A percentile compares a stretch with the other conserved stretches of the same genome.
Conservation (phyloP, 2,329 filamentous ascomycete species). For the Thielaviopsis euricoi region DNA sequence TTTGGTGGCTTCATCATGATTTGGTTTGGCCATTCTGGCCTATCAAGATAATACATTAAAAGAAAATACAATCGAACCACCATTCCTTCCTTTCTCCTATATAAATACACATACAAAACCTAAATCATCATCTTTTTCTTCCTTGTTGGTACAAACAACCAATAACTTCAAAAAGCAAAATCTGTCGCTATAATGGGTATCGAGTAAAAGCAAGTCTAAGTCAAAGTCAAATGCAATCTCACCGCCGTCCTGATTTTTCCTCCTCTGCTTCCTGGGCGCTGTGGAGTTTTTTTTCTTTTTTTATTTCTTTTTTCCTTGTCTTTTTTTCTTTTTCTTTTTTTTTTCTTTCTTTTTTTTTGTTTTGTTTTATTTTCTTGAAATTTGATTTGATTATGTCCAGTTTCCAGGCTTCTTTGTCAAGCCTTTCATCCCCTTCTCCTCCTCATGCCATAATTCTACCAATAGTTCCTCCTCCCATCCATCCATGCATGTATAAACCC, state of each 20-base stretch:
- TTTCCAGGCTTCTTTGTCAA: constrained; percentile 1
- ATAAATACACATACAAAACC: too few relatives aligned
- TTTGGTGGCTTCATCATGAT: too few relatives aligned
- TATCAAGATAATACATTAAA: too few relatives aligned
- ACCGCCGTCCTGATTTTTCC: not conserved
- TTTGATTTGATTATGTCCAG: constrained; percentile 6
- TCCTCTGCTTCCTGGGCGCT: not conserved
- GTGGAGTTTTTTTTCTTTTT: not conserved
- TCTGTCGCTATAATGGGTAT: not conserved
- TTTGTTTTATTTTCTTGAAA: constrained; percentile 6
- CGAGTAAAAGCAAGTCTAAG: not conserved
- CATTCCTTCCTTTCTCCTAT: too few relatives aligned
- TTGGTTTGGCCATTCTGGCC: too few relatives aligned
- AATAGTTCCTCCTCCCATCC: too few relatives aligned
- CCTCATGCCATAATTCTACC: not conserved
- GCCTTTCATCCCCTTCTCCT: not conserved
- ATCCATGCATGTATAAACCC: too few relatives aligned
- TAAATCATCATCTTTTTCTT: too few relatives aligned
- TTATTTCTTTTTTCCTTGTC: constrained; percentile 7
- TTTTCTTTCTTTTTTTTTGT: constrained; percentile 12
- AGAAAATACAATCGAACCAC: too few relatives aligned
- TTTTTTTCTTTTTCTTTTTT: constrained; percentile 9
- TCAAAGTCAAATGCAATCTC: not conserved
- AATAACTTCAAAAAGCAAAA: not conserved
- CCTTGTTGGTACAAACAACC: too few relatives aligned